phyloP scores from a whole-genome alignment of 306 rosid genomes.

The Carpinus fangiana region DNA sequence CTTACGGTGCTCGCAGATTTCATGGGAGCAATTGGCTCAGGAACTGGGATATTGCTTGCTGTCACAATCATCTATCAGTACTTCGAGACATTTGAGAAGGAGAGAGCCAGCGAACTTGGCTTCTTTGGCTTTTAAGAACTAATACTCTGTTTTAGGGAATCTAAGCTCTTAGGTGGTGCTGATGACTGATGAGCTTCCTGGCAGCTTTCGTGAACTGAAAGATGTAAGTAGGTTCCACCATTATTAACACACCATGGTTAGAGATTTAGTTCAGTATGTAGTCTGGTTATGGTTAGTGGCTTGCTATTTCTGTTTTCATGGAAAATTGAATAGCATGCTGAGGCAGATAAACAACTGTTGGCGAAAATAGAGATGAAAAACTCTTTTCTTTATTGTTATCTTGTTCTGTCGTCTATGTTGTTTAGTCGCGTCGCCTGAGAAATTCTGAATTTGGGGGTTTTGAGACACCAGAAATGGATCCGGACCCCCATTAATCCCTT shows the following conservation, averaged over 20 bases:
- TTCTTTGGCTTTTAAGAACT: conserved; percentile 45
- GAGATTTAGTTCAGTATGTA: background rate
- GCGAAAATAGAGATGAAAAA: background rate
- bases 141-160: background rate
- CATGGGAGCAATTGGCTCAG: conserved; percentile 74
- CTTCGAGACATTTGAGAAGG: conserved; percentile 67
- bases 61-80: conserved; percentile 68
- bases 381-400: background rate
- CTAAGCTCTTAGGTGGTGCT: conserved; percentile 6
- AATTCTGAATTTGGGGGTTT: background rate
- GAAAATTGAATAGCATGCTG: background rate
- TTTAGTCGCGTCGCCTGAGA: background rate
- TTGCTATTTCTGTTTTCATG: background rate
- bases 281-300: background rate
- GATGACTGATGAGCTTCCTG: conserved; percentile 1
- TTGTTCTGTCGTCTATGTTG: background rate
- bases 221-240: conserved; percentile 26
- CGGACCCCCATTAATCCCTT: too few relatives aligned
- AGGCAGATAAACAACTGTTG: background rate
- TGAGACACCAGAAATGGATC: background rate
- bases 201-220: conserved; percentile 38
- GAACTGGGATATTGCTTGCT: conserved; percentile 68
- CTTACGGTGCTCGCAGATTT: conserved; percentile 73
- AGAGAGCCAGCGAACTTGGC: conserved; percentile 61
- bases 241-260: background rate